phyloP scores from a whole-genome alignment of 2,329 filamentous ascomycete genomes.

The Talaromyces albobiverticillius region DNA sequence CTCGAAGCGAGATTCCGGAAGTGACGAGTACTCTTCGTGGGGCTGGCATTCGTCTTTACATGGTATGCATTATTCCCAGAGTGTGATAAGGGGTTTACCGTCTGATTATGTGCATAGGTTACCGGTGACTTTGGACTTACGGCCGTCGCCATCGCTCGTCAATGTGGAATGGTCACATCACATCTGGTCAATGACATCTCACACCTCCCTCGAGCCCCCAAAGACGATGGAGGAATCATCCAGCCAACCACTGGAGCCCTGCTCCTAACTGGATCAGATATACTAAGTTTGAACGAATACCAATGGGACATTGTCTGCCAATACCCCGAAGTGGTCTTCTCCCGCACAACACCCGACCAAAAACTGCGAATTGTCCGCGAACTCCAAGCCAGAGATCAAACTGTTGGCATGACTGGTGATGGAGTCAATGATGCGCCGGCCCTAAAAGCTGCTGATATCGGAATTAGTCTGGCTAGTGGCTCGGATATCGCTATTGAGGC shows the following conservation, averaged over 20 bases:
- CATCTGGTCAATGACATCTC: constrained; percentile 41
- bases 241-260: constrained; percentile 45
- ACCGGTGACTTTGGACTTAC: constrained; percentile 76
- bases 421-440: constrained; percentile 45
- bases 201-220: not conserved
- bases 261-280: constrained; percentile 63
- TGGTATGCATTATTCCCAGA: constrained; percentile 54
- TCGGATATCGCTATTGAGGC: constrained; percentile 62
- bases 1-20: constrained; percentile 57
- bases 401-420: constrained; percentile 53
- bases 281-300: constrained; percentile 61
- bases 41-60: constrained; percentile 72
- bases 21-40: constrained; percentile 61
- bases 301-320: constrained; percentile 66
- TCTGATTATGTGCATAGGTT: too few relatives aligned
- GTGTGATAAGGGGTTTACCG: too few relatives aligned
- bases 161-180: constrained; percentile 67
- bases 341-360: constrained; percentile 72
- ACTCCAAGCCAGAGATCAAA: constrained; percentile 60
- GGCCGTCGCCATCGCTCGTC: constrained; percentile 67
- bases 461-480: constrained; percentile 57
- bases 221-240: constrained; percentile 19
- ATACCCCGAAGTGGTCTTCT: constrained; percentile 73
- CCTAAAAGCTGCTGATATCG: constrained; percentile 53
- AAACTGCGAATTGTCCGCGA: constrained; percentile 77